Percentiles rank a stretch among this genome's conserved stretches.
These are phyloP conservation scores for Prunus padus DNA, from an alignment of 306 rosid species.

Conservation along the genomic window DNA sequence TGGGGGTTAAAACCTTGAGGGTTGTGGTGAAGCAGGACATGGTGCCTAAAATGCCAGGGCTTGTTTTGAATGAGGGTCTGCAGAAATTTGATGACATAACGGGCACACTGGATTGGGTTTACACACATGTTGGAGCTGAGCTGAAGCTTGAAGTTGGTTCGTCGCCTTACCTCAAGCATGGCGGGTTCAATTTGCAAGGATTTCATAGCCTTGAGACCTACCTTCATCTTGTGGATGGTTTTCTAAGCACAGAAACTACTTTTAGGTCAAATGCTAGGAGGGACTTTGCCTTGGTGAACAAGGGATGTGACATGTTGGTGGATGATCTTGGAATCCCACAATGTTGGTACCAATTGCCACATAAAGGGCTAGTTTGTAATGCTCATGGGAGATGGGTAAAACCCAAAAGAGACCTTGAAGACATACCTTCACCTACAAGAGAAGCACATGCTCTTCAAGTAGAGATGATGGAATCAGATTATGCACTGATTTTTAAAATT, in stretches of 20 bases:
- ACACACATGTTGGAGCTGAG: slow-evolving; percentile 54
- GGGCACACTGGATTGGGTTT: slow-evolving; percentile 51
- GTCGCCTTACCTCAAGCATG: slow-evolving; percentile 54
- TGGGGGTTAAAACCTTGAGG: slow-evolving; percentile 49
- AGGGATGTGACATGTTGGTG: slow-evolving; percentile 57
- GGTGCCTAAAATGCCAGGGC: slow-evolving; percentile 57
- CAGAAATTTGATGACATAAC: slow-evolving; percentile 43
- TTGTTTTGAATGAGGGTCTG: slow-evolving; percentile 47
- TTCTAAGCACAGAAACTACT: slow-evolving; percentile 12
- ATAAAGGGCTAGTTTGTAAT: slow-evolving; percentile 62
- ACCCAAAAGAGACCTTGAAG: slow-evolving; percentile 58
- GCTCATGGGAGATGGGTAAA: slow-evolving; percentile 76
- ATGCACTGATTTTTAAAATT: slow-evolving; percentile 4
- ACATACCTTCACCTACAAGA: slow-evolving; percentile 57
- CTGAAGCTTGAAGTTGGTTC: slow-evolving; percentile 47
- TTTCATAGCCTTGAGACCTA: slow-evolving; percentile 63
- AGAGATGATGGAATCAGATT: slow-evolving; percentile 18
- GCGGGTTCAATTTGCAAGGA: slow-evolving; percentile 42
- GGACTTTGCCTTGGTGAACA: slow-evolving; percentile 66
- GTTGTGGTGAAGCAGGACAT: slow-evolving; percentile 53
- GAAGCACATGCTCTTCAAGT: slow-evolving; percentile 29
- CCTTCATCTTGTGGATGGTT: slow-evolving; percentile 73
- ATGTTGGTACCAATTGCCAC: slow-evolving; percentile 62
- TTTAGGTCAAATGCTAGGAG: slow-evolving; percentile 56
- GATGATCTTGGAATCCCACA: slow-evolving; percentile 59